Evolutionary conservation across 2,329 filamentous ascomycete species (phyloP), one percentile per base, ranked within the genome.

Genomic region (Penicillium sp.): DNA sequence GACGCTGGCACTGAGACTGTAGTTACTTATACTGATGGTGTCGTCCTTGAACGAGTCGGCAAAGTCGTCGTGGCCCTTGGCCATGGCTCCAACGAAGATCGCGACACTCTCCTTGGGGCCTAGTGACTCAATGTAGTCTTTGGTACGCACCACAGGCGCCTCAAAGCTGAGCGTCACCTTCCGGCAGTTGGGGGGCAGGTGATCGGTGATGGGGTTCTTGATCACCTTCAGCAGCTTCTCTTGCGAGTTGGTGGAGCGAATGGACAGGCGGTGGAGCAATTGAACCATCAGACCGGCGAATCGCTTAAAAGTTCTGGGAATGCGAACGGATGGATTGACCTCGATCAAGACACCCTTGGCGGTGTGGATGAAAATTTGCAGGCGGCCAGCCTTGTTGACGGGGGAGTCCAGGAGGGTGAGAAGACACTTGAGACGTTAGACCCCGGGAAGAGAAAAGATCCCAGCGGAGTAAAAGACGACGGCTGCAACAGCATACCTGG

Each of bases 251-350:
- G 91, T 94, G 26, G 91, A 96, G 52, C 93, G 85, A 61, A 98
- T 98, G 29, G 91, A 94, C 28, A 97, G 81, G 44, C 90, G 86
- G 70, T 98, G 93, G 30, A 98, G 81, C 25, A 98, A 78, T 72
- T 98, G 93, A 39, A 98, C 93, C 93, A 98, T 98, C 47, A 98
- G 75, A 71, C 93, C 93, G 31, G 93, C 93, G 60, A 98, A 98
- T 27, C 93, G 89, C 78, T 98, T 98, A 72, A 98, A 98, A 1
- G 93, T 98, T 69, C 93, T 84, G 35, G 93, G 93, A 53, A 98
- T 97, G 60, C 93, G 88, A 43, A 98, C 93, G 7, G 89, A 90
- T n/a, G 93, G 93, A 61, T 89, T 96, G 53, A 98, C 91, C 72
- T 97, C 89, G 60, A 98, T 98, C 56, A 98, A 76, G 23, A 97